phyloP scores from a whole-genome alignment of 169 alveolate species.

The Theileria orientalis region DNA sequence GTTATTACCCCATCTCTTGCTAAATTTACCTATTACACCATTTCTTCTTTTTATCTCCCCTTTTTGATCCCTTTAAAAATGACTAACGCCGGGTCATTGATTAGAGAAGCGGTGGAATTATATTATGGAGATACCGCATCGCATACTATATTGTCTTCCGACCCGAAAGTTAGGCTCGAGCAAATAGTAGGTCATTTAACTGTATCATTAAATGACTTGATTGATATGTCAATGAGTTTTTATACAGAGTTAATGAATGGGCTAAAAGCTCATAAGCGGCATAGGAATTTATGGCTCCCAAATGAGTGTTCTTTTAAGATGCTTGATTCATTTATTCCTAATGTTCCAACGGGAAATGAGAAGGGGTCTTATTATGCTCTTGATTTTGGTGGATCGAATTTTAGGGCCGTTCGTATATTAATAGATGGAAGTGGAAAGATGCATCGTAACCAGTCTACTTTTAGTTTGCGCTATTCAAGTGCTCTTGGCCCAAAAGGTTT shows the following conservation, averaged over 20 bases:
- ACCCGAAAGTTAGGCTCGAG: conserved; percentile 26
- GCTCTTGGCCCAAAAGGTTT: conserved; percentile 78
- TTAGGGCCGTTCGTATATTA: conserved; percentile 81
- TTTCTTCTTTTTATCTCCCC: too few species aligned
- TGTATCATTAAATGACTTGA: conserved; percentile 39
- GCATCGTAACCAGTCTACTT: conserved; percentile 72
- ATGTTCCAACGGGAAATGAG: conserved; percentile 84
- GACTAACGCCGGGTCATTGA: neutral
- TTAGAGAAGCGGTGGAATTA: conserved; percentile 15
- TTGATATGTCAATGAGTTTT: conserved; percentile 45
- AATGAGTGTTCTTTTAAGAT: conserved; percentile 78
- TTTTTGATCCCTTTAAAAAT: too few species aligned
- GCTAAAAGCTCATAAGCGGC: conserved; percentile 74
- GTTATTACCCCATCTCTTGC: too few species aligned
- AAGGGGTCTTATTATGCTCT: conserved; percentile 85
- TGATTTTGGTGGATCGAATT: conserved; percentile 88
- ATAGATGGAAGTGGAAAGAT: conserved; percentile 80
- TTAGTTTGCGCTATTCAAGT: conserved; percentile 66
- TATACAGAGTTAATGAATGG: conserved; percentile 70
- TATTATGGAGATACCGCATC: conserved; percentile 24
- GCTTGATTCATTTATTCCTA: conserved; percentile 83
- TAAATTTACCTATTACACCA: too few species aligned
- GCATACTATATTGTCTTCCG: conserved; percentile 23
- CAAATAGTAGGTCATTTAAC: conserved; percentile 48
- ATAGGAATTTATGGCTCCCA: conserved; percentile 75